Percentiles rank a stretch among this genome's conserved stretches.
Evolutionary conservation across 2,329 filamentous ascomycete genomes (phyloP).

Genomic region (Xylaria sp.): DNA sequence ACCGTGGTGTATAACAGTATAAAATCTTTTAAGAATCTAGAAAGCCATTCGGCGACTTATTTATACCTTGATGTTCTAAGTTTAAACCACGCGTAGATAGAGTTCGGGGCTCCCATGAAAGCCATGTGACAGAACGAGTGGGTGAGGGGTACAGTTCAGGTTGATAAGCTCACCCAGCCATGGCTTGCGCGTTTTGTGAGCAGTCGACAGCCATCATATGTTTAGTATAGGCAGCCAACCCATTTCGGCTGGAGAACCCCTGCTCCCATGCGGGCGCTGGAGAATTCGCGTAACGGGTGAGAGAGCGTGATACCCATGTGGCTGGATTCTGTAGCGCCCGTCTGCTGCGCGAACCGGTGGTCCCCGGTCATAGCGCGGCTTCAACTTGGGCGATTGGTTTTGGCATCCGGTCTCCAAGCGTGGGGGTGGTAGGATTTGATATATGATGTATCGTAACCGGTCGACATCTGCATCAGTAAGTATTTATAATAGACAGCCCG

Average conservation of each 20-base stretch:
- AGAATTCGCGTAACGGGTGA: slow-evolving; percentile 14
- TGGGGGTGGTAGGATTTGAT: slow-evolving; percentile 23
- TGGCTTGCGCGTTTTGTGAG: slow-evolving; percentile 21
- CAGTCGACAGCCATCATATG: slow-evolving; percentile 25
- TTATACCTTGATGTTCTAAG: slow-evolving; percentile 19
- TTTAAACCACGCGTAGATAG: slow-evolving; percentile 11
- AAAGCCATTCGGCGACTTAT: not conserved
- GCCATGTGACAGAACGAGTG: slow-evolving; percentile 31
- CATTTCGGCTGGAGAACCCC: slow-evolving; percentile 32
- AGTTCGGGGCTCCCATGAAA: slow-evolving; percentile 15
- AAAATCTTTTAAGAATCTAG: not conserved
- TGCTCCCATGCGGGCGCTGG: slow-evolving; percentile 27
- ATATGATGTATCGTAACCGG: slow-evolving; percentile 4
- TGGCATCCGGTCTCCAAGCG: slow-evolving; percentile 7
- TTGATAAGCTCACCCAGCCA: slow-evolving; percentile 29
- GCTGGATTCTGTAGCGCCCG: slow-evolving; percentile 6
- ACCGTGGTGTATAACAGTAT: not conserved
- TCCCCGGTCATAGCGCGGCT: slow-evolving; percentile 15
- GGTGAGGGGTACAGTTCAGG: slow-evolving; percentile 30
- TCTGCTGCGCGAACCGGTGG: slow-evolving; percentile 15
- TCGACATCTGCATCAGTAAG: slow-evolving; percentile 3
- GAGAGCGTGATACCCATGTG: slow-evolving; percentile 18
- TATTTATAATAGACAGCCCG: slow-evolving; percentile 16
- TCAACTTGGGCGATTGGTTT: slow-evolving; percentile 15
- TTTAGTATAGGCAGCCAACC: slow-evolving; percentile 9